Conservation (phyloP, 2,329 filamentous ascomycete species). For the Talaromyces verruculosus region DNA sequence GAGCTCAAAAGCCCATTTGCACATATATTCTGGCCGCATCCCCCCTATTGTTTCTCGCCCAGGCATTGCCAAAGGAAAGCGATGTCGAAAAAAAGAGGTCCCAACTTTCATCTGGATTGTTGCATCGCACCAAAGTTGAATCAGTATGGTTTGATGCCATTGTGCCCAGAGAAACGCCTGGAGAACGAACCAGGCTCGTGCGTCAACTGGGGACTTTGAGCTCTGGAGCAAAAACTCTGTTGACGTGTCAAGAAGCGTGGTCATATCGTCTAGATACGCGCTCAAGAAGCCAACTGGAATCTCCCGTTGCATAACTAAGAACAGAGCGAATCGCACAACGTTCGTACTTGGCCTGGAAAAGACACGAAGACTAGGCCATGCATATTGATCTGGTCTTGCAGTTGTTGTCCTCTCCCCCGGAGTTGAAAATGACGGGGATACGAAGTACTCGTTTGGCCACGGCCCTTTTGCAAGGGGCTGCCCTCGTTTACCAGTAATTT, state of each 20-base stretch:
- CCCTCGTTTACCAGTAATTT: conserved; percentile 11
- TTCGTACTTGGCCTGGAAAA: conserved; percentile 20
- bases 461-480: background rate
- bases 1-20: conserved; percentile 28
- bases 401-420: background rate
- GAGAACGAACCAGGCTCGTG: conserved; percentile 17
- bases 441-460: background rate
- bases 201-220: background rate
- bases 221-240: background rate
- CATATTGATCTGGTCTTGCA: background rate
- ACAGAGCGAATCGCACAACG: conserved; percentile 20
- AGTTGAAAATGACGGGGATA: background rate
- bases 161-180: conserved; percentile 19
- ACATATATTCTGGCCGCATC: conserved; percentile 23
- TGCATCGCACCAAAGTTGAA: conserved; percentile 18
- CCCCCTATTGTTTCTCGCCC: background rate
- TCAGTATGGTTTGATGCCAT: conserved; percentile 18
- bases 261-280: conserved; percentile 15
- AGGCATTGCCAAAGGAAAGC: conserved; percentile 14
- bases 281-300: conserved; percentile 8
- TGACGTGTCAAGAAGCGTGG: conserved; percentile 18
- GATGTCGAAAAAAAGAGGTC: background rate
- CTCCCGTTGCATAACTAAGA: conserved; percentile 15
- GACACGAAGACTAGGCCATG: conserved; percentile 16
- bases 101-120: background rate